Percentiles rank a stretch among this genome's conserved stretches.
Conservation (phyloP, 2,329 filamentous ascomycete species). For the Aspergillus sp. region DNA sequence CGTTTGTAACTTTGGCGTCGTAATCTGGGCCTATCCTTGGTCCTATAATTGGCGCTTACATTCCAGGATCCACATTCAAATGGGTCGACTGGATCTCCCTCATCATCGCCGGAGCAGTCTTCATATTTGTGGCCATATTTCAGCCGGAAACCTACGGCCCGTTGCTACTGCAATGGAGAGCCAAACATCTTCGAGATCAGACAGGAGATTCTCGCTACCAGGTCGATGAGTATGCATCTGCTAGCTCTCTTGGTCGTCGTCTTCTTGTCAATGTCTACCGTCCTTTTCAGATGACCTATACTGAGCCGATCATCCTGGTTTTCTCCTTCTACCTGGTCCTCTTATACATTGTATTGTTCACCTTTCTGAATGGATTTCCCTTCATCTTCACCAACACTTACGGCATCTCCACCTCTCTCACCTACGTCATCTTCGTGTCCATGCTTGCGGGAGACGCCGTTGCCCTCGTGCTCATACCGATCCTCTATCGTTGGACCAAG, state of each 20-base stretch:
- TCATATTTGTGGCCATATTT: background rate
- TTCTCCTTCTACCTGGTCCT: conserved; percentile 7
- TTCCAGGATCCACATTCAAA: background rate
- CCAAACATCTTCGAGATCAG: conserved; percentile 1
- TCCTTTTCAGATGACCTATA: conserved; percentile 3
- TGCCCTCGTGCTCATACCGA: background rate
- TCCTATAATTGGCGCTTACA: background rate
- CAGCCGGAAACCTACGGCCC: conserved; percentile 6
- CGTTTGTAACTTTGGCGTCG: background rate
- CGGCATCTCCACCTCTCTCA: background rate
- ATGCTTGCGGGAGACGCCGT: conserved; percentile 5
- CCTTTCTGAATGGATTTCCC: conserved; percentile 3
- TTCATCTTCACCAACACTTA: conserved; percentile 4
- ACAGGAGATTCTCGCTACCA: conserved; percentile 2
- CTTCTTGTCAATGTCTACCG: conserved; percentile 4
- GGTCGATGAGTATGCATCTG: background rate
- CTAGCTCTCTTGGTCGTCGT: background rate
- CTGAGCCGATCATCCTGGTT: background rate
- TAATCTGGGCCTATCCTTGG: conserved; percentile 4
- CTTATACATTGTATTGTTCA: conserved; percentile 5
- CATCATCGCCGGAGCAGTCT: background rate
- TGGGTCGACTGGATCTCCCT: conserved; percentile 3
- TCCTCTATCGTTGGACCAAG: conserved; percentile 5
- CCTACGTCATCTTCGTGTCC: background rate
- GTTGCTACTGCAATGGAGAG: background rate